Evolutionary conservation across 352 stramenopile genomes (phyloP), one percentile per base, ranked within the genome.

Genomic region (Pythium insidiosum): DNA sequence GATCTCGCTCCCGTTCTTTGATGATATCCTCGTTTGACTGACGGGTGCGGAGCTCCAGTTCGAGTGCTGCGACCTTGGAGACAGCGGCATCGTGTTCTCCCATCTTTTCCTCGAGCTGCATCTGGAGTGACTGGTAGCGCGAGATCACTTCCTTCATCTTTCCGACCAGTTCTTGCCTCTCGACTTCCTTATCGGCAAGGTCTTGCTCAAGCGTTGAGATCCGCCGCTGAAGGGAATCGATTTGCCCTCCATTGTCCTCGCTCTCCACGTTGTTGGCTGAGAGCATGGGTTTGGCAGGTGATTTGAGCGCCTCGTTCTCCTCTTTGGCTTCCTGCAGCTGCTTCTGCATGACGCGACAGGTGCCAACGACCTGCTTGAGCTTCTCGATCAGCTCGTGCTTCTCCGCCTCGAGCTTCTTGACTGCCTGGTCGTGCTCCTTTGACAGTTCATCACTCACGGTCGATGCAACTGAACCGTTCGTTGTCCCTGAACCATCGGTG

Each of bases 311-410:
- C 28, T 74, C 65, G n/a, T n/a, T n/a, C n/a, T n/a, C n/a, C n/a
- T n/a, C n/a, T n/a, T n/a, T n/a, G n/a, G n/a, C n/a, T n/a, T 81
- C 65, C 30, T 85, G 67, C 29, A 85, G 63, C 42, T 87, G 72
- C 54, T 84, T 78, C 47, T 87, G 73, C 65, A 87, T 76, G 35
- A 66, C 59, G 39, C 73, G 75, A 26, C 68, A 84, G 22, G 67
- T 84, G 30, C 51, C 66, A n/a, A 86, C 66, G 34, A 84, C 73
- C 20, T 69, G 58, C 61, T 84, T 84, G 44, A 87, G 68, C 53
- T 89, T 87, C 47, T 74, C 69, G 18, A 89, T 77, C 31, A 90
- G 69, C 58, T 86, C 72, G 21, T 66, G 61, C 50, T 88, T 87
- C 43, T 85, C 70, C 7, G 52, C 55, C 36, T 85, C 75, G 9